These are phyloP conservation scores for Boletus barrowsii DNA, from an alignment of 768 basidiomycete species.

Conservation along the genomic window DNA sequence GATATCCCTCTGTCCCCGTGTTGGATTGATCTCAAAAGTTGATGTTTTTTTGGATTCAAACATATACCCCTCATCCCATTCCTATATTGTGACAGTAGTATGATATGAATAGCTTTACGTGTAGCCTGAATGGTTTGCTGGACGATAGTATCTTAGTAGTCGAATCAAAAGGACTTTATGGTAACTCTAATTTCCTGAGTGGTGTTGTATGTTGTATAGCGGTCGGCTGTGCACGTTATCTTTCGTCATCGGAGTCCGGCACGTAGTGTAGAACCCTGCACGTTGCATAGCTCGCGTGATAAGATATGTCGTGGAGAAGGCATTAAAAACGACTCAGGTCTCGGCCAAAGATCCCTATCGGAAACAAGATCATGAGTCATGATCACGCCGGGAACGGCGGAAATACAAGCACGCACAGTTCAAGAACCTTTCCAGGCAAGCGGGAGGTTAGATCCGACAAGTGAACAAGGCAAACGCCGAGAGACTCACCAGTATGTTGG, in stretches of 20 bases:
- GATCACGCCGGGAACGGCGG: slow-evolving; percentile 9
- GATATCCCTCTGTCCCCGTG: neutral
- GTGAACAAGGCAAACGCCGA: slow-evolving; percentile 7
- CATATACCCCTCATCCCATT: slow-evolving; percentile 7
- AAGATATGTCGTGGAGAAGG: neutral
- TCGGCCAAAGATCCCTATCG: slow-evolving; percentile 69
- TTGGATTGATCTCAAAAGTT: slow-evolving; percentile 1
- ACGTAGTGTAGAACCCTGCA: neutral
- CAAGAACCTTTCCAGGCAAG: slow-evolving; percentile 49
- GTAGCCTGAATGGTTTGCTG: slow-evolving; percentile 13
- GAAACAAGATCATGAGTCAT: slow-evolving; percentile 9
- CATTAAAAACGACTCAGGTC: slow-evolving; percentile 66
- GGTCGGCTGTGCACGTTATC: neutral
- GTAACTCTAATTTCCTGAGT: slow-evolving; percentile 11
- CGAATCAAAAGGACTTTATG: slow-evolving; percentile 9
- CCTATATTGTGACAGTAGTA: slow-evolving; percentile 11
- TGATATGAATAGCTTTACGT: slow-evolving; percentile 22
- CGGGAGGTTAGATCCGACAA: slow-evolving; percentile 13
- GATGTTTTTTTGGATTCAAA: slow-evolving; percentile 8
- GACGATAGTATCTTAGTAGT: slow-evolving; percentile 12
- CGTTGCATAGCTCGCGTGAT: neutral
- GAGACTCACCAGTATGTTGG: slow-evolving; percentile 59
- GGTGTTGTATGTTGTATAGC: neutral
- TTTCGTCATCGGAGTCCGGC: neutral
- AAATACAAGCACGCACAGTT: slow-evolving; percentile 47